Base-by-base conservation (phyloP, 2,329 filamentous ascomycete species). In the Phialemoniopsis sp. region DNA sequence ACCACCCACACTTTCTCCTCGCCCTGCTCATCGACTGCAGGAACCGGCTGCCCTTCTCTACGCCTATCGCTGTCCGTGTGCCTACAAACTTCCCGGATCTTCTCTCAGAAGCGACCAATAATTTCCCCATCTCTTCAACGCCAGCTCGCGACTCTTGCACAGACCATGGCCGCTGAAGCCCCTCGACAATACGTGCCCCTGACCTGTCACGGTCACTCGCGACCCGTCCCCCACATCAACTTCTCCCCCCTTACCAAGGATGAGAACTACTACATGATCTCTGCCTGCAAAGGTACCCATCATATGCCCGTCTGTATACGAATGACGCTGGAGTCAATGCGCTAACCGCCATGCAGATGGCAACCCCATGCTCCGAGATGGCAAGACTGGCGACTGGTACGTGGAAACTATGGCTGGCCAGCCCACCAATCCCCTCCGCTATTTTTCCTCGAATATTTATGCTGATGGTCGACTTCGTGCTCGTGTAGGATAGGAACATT, bases 311-410 rank as follows among this genome's bases (percentile, higher is more conserved):
- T 6, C 21, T 10, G 21, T 26, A 10, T 6, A 26, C 21, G 21
- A 10, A 26, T n/a, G n/a, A n/a, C n/a, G n/a, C n/a, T n/a, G n/a
- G n/a, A n/a, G n/a, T n/a, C n/a, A n/a, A n/a, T 33, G 43, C 46
- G 30, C 33, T 29, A 33, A 28, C 39, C 35, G 38, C 32, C 32
- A 43, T 43, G 40, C 62, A 90, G 93, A 98, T 72, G 91, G 91
- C 57, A 97, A 97, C 61, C 93, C 93, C 37, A 97, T 97, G 90
- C 85, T 98, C 52, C 87, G 93, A 49, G 89, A 97, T 67, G 93
- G 93, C 46, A 78, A 94, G 45, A 98, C 91, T 35, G 93, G 93
- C 43, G 90, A 96, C 63, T 96, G 90, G 87, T 87, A 70, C 44
- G 72, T 50, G 35, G n/a, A n/a, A n/a, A n/a, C n/a, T n/a, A n/a